phyloP scores from a whole-genome alignment of 2,329 filamentous ascomycete species.

The Huntiella decipiens region DNA sequence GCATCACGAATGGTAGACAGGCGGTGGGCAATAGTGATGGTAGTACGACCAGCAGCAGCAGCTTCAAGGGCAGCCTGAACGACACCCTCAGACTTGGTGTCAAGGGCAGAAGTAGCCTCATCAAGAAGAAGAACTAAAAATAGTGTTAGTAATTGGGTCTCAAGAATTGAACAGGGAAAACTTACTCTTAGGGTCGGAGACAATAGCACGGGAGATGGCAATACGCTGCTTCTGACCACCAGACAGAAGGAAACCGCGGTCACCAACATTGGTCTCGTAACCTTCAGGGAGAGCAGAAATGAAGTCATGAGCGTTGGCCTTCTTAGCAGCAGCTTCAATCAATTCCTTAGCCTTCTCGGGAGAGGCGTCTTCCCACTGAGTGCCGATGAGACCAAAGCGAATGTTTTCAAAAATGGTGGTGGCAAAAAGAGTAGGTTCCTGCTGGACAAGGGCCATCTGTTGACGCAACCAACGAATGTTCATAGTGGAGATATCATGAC shows the following conservation, averaged over 20 bases:
- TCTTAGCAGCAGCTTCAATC: constrained; percentile 64
- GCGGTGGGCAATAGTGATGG: constrained; percentile 89
- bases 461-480: constrained; percentile 84
- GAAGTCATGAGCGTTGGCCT: constrained; percentile 90
- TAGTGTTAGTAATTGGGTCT: neutral
- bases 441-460: constrained; percentile 80
- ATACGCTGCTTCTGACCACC: constrained; percentile 96
- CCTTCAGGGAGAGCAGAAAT: constrained; percentile 64
- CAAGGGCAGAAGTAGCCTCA: constrained; percentile 82
- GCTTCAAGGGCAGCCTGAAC: constrained; percentile 84
- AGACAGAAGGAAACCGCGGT: constrained; percentile 78
- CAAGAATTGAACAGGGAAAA: neutral
- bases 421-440: constrained; percentile 80
- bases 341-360: constrained; percentile 51
- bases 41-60: constrained; percentile 71
- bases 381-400: constrained; percentile 74
- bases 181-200: constrained; percentile 64
- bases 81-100: constrained; percentile 85
- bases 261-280: constrained; percentile 88
- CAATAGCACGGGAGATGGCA: constrained; percentile 76
- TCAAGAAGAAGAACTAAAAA: constrained; percentile 66
- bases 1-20: constrained; percentile 87
- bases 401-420: constrained; percentile 86
- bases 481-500: constrained; percentile 57
- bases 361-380: constrained; percentile 47